phyloP scores from a whole-genome alignment of 345 rosid genomes.

The Sapria himalayana region DNA sequence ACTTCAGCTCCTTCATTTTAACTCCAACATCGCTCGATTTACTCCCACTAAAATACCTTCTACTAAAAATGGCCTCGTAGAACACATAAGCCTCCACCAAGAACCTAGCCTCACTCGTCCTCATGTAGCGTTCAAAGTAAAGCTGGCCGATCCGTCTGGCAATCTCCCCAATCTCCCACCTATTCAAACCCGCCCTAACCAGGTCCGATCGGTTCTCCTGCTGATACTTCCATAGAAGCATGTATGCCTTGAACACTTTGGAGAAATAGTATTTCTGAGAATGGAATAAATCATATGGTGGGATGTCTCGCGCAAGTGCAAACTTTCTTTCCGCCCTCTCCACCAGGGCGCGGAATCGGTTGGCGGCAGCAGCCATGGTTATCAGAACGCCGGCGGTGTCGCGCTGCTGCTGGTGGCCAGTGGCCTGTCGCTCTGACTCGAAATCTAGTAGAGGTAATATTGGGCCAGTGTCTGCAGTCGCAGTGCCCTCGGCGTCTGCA shows the following conservation, averaged over 20 bases:
- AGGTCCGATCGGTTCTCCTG: slow-evolving; percentile 55
- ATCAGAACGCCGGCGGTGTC: background rate
- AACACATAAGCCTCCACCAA: slow-evolving; percentile 76
- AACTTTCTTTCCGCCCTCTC: slow-evolving; percentile 93
- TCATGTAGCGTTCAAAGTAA: slow-evolving; percentile 80
- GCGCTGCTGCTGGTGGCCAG: background rate
- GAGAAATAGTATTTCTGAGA: slow-evolving; percentile 37
- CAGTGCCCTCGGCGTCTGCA: too few relatives aligned
- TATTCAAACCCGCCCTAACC: slow-evolving; percentile 54
- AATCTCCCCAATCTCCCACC: slow-evolving; percentile 99
- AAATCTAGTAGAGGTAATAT: background rate
- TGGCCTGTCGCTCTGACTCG: background rate
- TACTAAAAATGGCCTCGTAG: slow-evolving; percentile 66
- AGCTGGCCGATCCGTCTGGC: slow-evolving; percentile 99
- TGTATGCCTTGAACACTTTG: slow-evolving; percentile 83
- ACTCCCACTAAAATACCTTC: slow-evolving; percentile 58
- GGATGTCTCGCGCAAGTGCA: slow-evolving; percentile 68
- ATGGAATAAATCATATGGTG: slow-evolving; percentile 28
- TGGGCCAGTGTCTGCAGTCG: too few relatives aligned
- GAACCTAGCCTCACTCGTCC: slow-evolving; percentile 73
- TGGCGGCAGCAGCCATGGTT: background rate
- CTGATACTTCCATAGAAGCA: slow-evolving; percentile 94
- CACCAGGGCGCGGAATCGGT: slow-evolving; percentile 37
- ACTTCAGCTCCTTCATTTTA: slow-evolving; percentile 69
- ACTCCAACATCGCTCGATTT: slow-evolving; percentile 47